Base-by-base conservation (phyloP, 2,329 filamentous ascomycete genomes). In the Aspergillus sp. region DNA sequence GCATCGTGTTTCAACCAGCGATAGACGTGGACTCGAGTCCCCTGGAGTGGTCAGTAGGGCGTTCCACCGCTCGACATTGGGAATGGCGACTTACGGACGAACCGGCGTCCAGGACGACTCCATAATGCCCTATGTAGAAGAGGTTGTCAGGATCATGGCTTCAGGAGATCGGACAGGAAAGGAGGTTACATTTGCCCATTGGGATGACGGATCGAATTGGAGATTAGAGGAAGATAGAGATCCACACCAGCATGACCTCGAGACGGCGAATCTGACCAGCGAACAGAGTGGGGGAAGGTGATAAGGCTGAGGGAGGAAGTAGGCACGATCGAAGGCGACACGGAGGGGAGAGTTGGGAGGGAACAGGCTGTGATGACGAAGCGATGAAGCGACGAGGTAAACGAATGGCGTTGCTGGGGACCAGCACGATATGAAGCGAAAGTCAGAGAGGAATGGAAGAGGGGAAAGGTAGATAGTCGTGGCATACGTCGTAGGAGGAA, bases 21-120 rank as follows among this genome's bases (percentile, higher is more conserved):
- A 76, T 99, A 99, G 52, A 99, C 84, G 72, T 99, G 90, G 58
- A 96, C 82, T 69, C 94, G 88, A 65, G 93, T 97, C 70, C 94
- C 93, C 72, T 82, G 35, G 44, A n/a, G 9, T 20, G 38, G 55
- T 46, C 14, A 44, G 49, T 55, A 52, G 49, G 51, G 40, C 36
- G 35, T 26, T 35, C 9, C 16, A 26, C 36, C 9, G n/a, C 16
- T 36, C 6, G 10, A 14, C 14, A 14, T 45, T 36, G 14, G 32
- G 22, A 33, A n/a, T n/a, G 5, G 14, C 42, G 13, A 71, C 77
- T 59, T 74, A 83, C 82, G 65, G 94, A 97, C 73, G 94, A 97
- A 63, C 94, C 94, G 70, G 94, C 94, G 81, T 99, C 94, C 67
- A 99, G 83, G 69, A 99, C 92, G 65, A 97, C 89, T 69, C 92